Evolutionary conservation across 768 basidiomycete species (phyloP), one percentile per base, ranked within the genome.

Genomic region (Boletus tomentosulus): DNA sequence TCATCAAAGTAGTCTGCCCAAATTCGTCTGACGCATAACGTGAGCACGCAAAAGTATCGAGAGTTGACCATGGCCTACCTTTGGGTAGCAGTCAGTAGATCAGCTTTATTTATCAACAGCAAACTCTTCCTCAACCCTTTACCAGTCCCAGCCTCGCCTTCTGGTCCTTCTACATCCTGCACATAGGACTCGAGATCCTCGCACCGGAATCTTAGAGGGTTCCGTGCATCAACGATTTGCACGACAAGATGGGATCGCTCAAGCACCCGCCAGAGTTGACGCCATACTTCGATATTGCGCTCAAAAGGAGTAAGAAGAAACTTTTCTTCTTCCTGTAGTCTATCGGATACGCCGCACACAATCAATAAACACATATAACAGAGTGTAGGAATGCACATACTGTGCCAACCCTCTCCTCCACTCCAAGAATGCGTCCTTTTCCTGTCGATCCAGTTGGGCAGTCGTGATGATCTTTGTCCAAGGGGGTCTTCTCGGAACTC

Each of bases 231-330:
- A 48, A 97, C 90, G 48, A 99, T 96, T 71, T 98, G 93, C 2
- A 98, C 89, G 31, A 98, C 73, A 24, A 99, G 82, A 62, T 97
- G 91, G 1, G 96, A 97, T 22, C 94, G 83, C 73, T 99, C 97
- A 9, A 97, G 73, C 1, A 98, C 97, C 48, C 97, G 80, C 97
- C 97, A 99, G 8, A 99, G 80, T 65, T 99, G 97, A 41, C 97
- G 78, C 96, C 97, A 98, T 12, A 99, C 97, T 76, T 98, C 95
- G 31, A 99, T 73, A 66, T 98, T 99, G 46, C 94, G 87, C 67
- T 99, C 97, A 64, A 97, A 99, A 5, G 94, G 96, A 0, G 95
- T 96, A 1, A 98, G 76, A n/a, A 98, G 79, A 28, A 98, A 82
- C 38, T 84, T 81, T 52, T 96, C 88, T 56, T 81, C 77, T 63